Base-by-base conservation (phyloP, 768 basidiomycete species). In the Leucosporidium yakuticum region DNA sequence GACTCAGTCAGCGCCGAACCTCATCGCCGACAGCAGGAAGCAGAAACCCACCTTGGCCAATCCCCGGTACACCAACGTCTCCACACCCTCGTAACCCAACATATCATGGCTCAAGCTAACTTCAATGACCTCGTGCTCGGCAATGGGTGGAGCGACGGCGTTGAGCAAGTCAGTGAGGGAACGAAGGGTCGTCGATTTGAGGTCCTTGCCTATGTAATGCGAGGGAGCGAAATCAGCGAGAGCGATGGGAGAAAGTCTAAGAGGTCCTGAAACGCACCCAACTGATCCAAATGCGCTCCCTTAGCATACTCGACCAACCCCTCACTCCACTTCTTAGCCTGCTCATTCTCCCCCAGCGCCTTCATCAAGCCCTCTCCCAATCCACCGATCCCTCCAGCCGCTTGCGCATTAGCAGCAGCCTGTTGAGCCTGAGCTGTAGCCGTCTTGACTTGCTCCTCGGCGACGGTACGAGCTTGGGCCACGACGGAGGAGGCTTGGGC, bases 81-180 rank as follows among this genome's bases (percentile, higher is more conserved):
- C 95, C 53, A 98, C 84, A 11, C 96, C 96, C 65, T 94, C 92
- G 77, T 95, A 97, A 23, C 96, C 96, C 70, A 84, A 83, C 94
- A 99, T 94, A 73, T 96, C 93, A 80, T 98, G 94, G 76, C 88
- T 89, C 49, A 99, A 81, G 88, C 90, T 91, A 12, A 99, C 87
- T 77, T 96, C 87, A 71, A 99, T 93, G 21, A 97, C 91, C 79
- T 99, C 96, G 77, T 98, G 95, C 78, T 95, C 94, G 31, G 94
- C 90, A 74, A 98, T 98, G 19, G 96, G 96, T 51, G 96, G 96
- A 0, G 96, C 96, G 68, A 99, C 95, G 34, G 88, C 95, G 77
- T 97, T 95, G 60, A 99, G 81, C 64, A 99, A 87, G 65, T 95
- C 93, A 4, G 86, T 90, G 32, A 98, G 81, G 4, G 94, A 92